Percentiles rank a stretch among this genome's conserved stretches.
phyloP scores from a whole-genome alignment of 805 yeast genomes.

The Wickerhamiella azyma region DNA sequence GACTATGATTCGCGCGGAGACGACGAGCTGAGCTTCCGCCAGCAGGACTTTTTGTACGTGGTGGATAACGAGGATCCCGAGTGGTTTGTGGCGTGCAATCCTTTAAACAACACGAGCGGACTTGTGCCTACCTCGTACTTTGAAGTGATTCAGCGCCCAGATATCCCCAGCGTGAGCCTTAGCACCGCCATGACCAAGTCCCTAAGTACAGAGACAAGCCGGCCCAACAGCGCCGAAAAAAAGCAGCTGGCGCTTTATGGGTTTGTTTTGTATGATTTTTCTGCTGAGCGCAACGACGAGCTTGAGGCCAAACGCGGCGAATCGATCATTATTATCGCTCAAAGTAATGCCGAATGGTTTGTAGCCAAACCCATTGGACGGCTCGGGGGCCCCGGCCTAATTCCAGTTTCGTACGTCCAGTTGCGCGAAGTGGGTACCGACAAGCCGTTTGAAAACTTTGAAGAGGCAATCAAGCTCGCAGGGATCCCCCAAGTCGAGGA shows the following conservation, averaged over 20 bases:
- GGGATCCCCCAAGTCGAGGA: constrained; percentile 85
- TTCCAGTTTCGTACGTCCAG: constrained; percentile 82
- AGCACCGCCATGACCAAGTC: constrained; percentile 16
- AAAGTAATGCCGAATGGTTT: constrained; percentile 93
- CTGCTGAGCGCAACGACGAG: constrained; percentile 74
- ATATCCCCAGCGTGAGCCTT: constrained; percentile 23
- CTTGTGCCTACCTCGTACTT: constrained; percentile 79
- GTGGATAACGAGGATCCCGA: constrained; percentile 41
- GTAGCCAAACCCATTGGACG: constrained; percentile 93
- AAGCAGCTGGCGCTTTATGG: constrained; percentile 50
- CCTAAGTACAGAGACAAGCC: background rate
- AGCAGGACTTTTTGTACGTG: constrained; percentile 86
- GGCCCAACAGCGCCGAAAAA: constrained; percentile 6
- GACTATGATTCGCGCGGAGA: constrained; percentile 68
- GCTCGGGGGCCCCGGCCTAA: constrained; percentile 92
- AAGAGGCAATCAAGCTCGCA: constrained; percentile 47
- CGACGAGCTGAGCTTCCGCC: constrained; percentile 61
- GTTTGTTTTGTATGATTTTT: constrained; percentile 70
- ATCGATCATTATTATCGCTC: constrained; percentile 85
- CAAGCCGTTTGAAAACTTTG: constrained; percentile 41
- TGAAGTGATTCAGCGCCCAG: constrained; percentile 44
- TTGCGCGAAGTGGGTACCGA: constrained; percentile 64
- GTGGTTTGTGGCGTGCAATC: constrained; percentile 85
- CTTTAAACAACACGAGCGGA: constrained; percentile 62
- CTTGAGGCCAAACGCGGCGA: constrained; percentile 76